phyloP scores from a whole-genome alignment of 371 early-diverging fungal genomes.

The Choanephora cucurbitarum region DNA sequence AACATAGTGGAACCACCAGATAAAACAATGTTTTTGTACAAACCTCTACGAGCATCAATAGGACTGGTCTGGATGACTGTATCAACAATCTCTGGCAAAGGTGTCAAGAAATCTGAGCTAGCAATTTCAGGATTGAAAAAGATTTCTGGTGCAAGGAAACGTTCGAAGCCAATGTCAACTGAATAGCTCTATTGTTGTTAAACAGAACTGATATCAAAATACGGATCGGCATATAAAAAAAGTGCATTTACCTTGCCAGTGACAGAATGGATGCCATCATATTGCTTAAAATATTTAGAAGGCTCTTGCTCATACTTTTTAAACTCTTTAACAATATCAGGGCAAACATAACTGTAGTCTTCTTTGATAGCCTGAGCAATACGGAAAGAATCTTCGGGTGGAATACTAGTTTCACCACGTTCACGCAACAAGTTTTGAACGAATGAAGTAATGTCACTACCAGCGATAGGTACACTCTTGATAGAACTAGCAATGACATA shows the following conservation, averaged over 20 bases:
- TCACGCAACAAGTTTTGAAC: constrained; percentile 96
- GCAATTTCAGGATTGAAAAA: constrained; percentile 98
- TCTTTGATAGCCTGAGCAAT: constrained; percentile 96
- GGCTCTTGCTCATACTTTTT: constrained; percentile 90
- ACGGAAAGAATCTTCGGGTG: constrained; percentile 94
- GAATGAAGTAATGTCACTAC: constrained; percentile 95
- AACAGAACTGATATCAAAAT: background rate
- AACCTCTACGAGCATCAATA: constrained; percentile 94
- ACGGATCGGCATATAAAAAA: background rate
- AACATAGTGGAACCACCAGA: constrained; percentile 99
- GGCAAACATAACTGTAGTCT: constrained; percentile 93
- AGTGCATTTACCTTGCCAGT: constrained; percentile 72
- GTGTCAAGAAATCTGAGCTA: constrained; percentile 94
- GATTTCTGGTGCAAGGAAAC: constrained; percentile 97
- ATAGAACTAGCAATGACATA: constrained; percentile 97
- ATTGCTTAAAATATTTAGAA: constrained; percentile 83
- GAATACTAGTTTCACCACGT: constrained; percentile 90
- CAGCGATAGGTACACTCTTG: constrained; percentile 98
- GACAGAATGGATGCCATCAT: constrained; percentile 81
- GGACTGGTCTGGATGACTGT: constrained; percentile 94
- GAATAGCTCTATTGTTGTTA: constrained; percentile 65
- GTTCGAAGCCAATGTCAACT: constrained; percentile 97
- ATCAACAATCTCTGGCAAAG: constrained; percentile 95
- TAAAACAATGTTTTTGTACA: constrained; percentile 97
- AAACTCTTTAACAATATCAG: constrained; percentile 96